Evolutionary conservation across 2,329 filamentous ascomycete species (phyloP), one percentile per base, ranked within the genome.

Genomic region (Paraphaeosphaeria sporulosa): DNA sequence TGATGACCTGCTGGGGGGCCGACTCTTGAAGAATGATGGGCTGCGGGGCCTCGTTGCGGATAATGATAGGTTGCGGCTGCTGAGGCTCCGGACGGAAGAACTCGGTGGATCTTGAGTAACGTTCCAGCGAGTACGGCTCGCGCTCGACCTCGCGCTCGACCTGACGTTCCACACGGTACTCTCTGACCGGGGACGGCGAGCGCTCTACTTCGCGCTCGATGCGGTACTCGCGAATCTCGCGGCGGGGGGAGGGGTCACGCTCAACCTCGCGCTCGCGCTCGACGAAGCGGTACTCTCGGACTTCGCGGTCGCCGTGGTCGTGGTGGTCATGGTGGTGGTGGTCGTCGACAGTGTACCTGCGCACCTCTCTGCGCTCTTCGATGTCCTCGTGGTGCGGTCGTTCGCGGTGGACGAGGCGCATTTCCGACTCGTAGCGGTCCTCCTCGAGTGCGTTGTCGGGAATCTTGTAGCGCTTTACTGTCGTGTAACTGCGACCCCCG

Each of bases 381-480:
- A 63, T 51, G 30, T 46, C 52, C 30, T 67, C 71, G 49, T 76
- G 72, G 66, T 71, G 74, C n/a, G 66, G 64, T 5, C 38, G 38
- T 4, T 40, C 38, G 44, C 68, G 74, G 57, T 80, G 79, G 61
- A 83, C 78, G 61, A 86, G 79, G 58, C 82, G 79, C 65, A 83
- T 82, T 66, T 84, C 82, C 55, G 82, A 77, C 62, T 82, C 79
- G 66, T 80, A 79, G 32, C 71, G 72, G 60, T 81, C 80, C 53
- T 76, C 73, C 48, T 78, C 72, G 40, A 80, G 77, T 59, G 78
- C 77, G 55, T 67, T 67, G 51, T 85, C 82, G 52, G 83, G 83
- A n/a, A 84, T 75, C 62, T 82, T 81, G 79, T 89, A 89, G 68
- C 86, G 85, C 71, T 86, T 86, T 66, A 89, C 83, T 7, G 84